Conservation (phyloP, 108 stramenopile species). For the Fragilaria radians region DNA sequence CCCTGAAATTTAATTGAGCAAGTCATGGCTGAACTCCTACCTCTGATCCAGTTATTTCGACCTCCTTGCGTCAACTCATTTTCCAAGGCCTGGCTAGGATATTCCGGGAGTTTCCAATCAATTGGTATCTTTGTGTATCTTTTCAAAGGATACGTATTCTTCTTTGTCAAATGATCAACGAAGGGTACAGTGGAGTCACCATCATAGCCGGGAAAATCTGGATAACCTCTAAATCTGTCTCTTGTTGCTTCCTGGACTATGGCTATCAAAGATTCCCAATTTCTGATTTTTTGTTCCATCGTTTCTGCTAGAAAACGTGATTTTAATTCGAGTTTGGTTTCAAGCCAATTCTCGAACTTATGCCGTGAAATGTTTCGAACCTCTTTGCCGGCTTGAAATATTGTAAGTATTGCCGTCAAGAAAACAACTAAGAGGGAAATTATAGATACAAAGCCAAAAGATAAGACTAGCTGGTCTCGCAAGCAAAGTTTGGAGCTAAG, state of each 20-base stretch:
- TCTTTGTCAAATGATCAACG: conserved; percentile 20
- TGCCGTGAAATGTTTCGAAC: conserved; percentile 10
- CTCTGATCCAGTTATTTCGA: too few species aligned
- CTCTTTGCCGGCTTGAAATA: conserved; percentile 22
- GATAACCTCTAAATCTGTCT: conserved; percentile 50
- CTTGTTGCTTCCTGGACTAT: conserved; percentile 30
- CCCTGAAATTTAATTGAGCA: conserved; percentile 39
- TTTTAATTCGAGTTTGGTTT: too few species aligned
- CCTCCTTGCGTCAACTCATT: conserved; percentile 17
- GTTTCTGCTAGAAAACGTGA: conserved; percentile 15
- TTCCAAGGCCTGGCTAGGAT: too few species aligned
- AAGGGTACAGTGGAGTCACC: conserved; percentile 27
- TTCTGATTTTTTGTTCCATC: conserved; percentile 16
- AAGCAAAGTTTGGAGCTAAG: conserved; percentile 43
- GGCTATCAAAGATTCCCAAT: conserved; percentile 6
- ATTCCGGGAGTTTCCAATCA: conserved; percentile 36
- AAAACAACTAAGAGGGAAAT: conserved; percentile 28
- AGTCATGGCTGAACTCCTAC: conserved; percentile 4
- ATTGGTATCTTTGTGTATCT: conserved; percentile 23
- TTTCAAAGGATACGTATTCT: conserved; percentile 32
- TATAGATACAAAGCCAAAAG: conserved; percentile 36
- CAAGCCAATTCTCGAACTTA: conserved; percentile 15
- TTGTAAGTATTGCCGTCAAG: conserved; percentile 14
- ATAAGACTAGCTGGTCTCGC: conserved; percentile 38
- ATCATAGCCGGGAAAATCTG: conserved; percentile 33